Conservation (phyloP, 129 eudicot species). For the Deinandra increscens region DNA sequence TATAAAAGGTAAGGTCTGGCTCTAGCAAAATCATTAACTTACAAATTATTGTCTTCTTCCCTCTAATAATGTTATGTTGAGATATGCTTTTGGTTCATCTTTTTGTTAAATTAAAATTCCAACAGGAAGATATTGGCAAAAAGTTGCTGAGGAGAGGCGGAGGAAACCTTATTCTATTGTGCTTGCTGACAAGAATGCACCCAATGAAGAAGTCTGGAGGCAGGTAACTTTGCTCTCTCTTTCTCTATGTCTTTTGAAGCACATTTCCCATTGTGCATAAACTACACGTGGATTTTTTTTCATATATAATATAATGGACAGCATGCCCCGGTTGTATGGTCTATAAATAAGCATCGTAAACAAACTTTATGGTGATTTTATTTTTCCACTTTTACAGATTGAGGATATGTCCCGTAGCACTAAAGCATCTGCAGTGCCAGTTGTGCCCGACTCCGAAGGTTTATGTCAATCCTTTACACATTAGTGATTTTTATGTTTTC, state of each 20-base stretch:
- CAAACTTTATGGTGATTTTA: background rate
- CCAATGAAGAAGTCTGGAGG: slow-evolving; percentile 97
- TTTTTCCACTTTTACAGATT: slow-evolving; percentile 51
- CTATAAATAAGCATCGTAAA: background rate
- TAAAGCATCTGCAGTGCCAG: slow-evolving; percentile 80
- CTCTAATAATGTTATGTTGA: background rate
- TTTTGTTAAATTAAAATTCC: slow-evolving; percentile 14
- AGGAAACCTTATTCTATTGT: slow-evolving; percentile 75
- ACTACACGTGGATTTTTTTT: background rate
- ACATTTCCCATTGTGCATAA: background rate
- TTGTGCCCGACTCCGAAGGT: slow-evolving; percentile 95
- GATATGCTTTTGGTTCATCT: background rate
- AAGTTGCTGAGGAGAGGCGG: slow-evolving; percentile 64
- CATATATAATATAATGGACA: background rate
- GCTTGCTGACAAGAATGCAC: slow-evolving; percentile 99
- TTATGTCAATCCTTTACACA: background rate
- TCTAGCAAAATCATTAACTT: slow-evolving; percentile 4
- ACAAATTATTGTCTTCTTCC: background rate
- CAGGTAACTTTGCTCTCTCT: slow-evolving; percentile 51
- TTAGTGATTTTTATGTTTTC: background rate
- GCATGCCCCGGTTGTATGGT: background rate
- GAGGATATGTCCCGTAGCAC: slow-evolving; percentile 79
- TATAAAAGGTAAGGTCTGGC: slow-evolving; percentile 74
- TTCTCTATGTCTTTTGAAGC: slow-evolving; percentile 12
- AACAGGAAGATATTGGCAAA: slow-evolving; percentile 82